Base-by-base conservation (phyloP, 331 rosid genomes). In the Pyrus hybrid region DNA sequence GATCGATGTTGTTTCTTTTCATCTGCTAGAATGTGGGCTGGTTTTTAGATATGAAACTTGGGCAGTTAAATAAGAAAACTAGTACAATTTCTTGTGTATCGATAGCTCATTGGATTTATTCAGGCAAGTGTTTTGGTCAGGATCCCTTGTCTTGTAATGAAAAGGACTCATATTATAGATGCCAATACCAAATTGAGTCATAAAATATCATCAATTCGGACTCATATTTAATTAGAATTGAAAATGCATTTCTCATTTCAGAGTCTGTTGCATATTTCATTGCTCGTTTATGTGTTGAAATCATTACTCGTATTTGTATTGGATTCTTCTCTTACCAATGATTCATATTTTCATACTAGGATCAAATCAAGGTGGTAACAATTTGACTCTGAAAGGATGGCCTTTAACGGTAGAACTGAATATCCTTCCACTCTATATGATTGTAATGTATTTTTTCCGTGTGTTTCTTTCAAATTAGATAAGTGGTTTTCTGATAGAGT, bases 341-440 rank as follows among this genome's bases (percentile, higher is more conserved):
- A 11, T 74, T 77, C 35, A 47, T 74, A 63, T 79, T 64, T 68
- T 73, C 49, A 67, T 76, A 63, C 70, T 68, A 89, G 97, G 90
- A 65, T 74, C 80, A 64, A 91, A 80, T 85, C 91, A 83, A 81
- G 89, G 86, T 54, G 35, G 85, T 80, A 74, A 76, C 84, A 86
- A 74, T 83, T 78, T 87, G 88, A 83, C 90, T 72, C 76, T 87
- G 80, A 89, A 86, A 61, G 97, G 95, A 66, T 86, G 91, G 88
- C 93, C 97, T 80, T 77, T 88, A 67, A 80, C 85, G 30, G 97
- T 91, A 88, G 66, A 91, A 72, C 54, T 57, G 71, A 57, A 54
- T 74, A 18, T 17, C 17, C 21, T 5, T 28, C 70, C 35, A 43
- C 66, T 74, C 13, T 13, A 67, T 67, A 41, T 72, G 17, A 58